Base-by-base conservation (phyloP, 768 basidiomycete genomes). In the Cyathus striatus region DNA sequence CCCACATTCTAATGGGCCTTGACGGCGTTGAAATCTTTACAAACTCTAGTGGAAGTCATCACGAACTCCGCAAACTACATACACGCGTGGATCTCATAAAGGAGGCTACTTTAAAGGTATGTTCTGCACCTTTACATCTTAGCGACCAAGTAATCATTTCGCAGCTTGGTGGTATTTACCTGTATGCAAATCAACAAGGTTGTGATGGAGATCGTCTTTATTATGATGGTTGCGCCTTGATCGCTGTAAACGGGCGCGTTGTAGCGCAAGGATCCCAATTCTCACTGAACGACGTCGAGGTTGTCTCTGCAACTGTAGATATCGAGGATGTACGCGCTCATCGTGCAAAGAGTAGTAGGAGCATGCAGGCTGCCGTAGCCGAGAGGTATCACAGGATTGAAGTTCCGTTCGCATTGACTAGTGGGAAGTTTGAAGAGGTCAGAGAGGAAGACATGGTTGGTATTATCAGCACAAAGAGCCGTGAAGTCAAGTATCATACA, bases 11-110 rank as follows among this genome's bases (percentile, higher is more conserved):
- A 10, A 98, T 98, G 96, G 96, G 95, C 5, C 78, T 99, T 6
- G 95, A 99, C 55, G 96, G 96, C 4, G 95, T 97, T 6, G 96
- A 99, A 63, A 96, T 99, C 39, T 97, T 98, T 59, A 97, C 95
- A 6, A 99, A 99, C 65, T 98, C 96, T 1, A 94, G 90, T 49
- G 96, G 93, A 4, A 95, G 91, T 61, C 96, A 99, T 58, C 96
- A 99, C 56, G 96, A 98, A 59, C 81, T 99, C 20, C 83, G 96
- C n/a, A 99, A 99, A 63, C 75, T 99, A 20, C 80, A 91, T 56
- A 81, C 79, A 6, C 81, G 96, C 5, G 79, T 98, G 1, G 93
- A 99, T 47, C 72, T 99, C 9, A 97, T 99, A 66, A 93, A 90
- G 56, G 96, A 97, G 58, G 96, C 96, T 1, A 99, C 95, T 1